Conservation (phyloP, 1,139 yeast genomes). For the Zygoascus hellenicus region DNA sequence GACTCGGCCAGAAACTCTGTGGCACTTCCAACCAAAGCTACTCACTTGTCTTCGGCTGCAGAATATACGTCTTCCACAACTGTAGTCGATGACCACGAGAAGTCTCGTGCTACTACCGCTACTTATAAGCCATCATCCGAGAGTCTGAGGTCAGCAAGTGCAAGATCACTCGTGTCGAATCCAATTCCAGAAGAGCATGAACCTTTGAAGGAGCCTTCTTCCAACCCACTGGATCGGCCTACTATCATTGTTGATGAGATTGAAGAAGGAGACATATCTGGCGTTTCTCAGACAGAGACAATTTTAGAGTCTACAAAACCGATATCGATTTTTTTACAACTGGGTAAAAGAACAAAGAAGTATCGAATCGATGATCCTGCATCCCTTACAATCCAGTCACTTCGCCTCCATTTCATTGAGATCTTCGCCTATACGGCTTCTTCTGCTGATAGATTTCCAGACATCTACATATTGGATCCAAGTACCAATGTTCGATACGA, state of each 20-base stretch:
- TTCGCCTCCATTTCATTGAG: conserved; percentile 75
- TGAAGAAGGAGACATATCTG: neutral
- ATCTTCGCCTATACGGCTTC: conserved; percentile 75
- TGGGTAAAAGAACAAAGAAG: conserved; percentile 60
- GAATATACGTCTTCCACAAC: conserved; percentile 26
- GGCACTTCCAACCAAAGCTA: conserved; percentile 26
- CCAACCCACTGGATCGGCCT: neutral
- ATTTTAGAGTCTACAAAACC: neutral
- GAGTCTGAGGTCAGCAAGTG: neutral
- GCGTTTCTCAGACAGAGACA: neutral
- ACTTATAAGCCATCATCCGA: neutral
- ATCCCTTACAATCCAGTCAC: conserved; percentile 50
- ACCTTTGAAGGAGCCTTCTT: neutral
- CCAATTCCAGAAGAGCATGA: neutral
- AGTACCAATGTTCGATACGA: conserved; percentile 62
- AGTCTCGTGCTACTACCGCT: neutral
- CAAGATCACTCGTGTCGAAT: neutral
- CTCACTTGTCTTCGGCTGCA: conserved; percentile 24
- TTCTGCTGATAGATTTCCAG: conserved; percentile 64
- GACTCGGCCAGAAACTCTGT: conserved; percentile 3
- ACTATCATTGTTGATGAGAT: neutral
- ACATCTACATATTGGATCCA: conserved; percentile 68
- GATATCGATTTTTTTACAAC: conserved; percentile 46
- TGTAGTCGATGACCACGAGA: conserved; percentile 13
- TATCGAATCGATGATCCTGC: conserved; percentile 44